Evolutionary conservation across 495 filamentous ascomycete genomes (phyloP).

Genomic region (Neurospora tetraspora): DNA sequence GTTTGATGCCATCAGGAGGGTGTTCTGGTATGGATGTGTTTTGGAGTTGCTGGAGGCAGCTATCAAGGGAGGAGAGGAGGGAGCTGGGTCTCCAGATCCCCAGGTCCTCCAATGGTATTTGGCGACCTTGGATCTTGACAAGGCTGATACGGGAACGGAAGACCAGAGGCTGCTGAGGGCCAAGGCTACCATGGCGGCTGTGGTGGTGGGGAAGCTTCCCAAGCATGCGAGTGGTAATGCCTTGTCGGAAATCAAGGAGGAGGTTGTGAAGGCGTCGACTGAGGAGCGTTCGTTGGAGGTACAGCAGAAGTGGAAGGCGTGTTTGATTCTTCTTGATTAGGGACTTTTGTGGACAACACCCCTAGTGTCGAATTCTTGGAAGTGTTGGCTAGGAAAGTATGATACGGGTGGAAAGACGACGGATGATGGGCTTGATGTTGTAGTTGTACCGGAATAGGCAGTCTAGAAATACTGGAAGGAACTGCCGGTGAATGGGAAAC

Average conservation of each 20-base stretch:
- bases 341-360: background rate
- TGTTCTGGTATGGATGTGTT: slow-evolving; percentile 25
- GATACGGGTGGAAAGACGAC: background rate
- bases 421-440: background rate
- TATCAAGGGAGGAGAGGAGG: slow-evolving; percentile 7
- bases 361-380: background rate
- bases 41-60: slow-evolving; percentile 20
- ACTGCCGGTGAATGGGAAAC: background rate
- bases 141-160: slow-evolving; percentile 26
- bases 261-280: slow-evolving; percentile 19
- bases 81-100: background rate
- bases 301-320: slow-evolving; percentile 25
- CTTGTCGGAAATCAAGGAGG: slow-evolving; percentile 2
- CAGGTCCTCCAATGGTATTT: slow-evolving; percentile 26
- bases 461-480: background rate
- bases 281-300: slow-evolving; percentile 36
- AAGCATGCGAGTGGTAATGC: slow-evolving; percentile 1
- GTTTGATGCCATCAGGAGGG: slow-evolving; percentile 19
- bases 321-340: slow-evolving; percentile 7
- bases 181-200: slow-evolving; percentile 24
- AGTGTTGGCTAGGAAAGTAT: background rate
- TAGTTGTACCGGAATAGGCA: background rate
- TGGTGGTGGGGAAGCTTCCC: slow-evolving; percentile 10
- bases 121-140: slow-evolving; percentile 25
- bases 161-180: slow-evolving; percentile 28